phyloP scores from a whole-genome alignment of 495 filamentous ascomycete species.

The Neurospora sp. region DNA sequence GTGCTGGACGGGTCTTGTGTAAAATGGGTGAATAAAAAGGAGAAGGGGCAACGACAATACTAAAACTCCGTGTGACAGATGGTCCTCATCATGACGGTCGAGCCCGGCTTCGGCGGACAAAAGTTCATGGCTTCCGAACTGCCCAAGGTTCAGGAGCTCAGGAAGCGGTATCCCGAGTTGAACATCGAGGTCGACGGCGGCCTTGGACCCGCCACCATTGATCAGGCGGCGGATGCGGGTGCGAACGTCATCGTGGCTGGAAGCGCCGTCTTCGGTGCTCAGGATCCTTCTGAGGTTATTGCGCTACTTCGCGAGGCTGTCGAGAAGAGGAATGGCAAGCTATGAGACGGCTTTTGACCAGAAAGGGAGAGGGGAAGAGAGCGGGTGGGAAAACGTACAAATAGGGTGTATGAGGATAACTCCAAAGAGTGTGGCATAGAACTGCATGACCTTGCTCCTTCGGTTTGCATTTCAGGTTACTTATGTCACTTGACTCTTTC shows the following conservation, averaged over 20 bases:
- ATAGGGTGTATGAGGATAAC: not conserved
- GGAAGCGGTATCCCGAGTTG: constrained; percentile 74
- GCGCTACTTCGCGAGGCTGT: constrained; percentile 67
- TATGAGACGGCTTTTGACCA: constrained; percentile 2
- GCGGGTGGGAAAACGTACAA: not conserved
- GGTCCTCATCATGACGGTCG: constrained; percentile 97
- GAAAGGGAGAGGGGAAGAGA: not conserved
- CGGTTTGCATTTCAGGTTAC: no score
- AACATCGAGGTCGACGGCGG: constrained; percentile 98
- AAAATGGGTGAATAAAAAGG: not conserved
- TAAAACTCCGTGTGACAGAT: constrained; percentile 48
- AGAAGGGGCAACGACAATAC: no score
- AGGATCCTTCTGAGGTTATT: constrained; percentile 81
- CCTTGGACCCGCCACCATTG: constrained; percentile 77
- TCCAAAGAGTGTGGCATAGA: not conserved
- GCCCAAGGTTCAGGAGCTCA: constrained; percentile 80
- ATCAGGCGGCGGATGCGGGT: constrained; percentile 87
- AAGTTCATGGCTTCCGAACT: constrained; percentile 95
- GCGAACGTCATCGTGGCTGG: constrained; percentile 98
- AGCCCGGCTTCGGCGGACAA: constrained; percentile 95
- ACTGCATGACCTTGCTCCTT: not conserved
- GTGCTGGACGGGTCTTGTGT: not conserved
- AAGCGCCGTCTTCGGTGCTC: constrained; percentile 90
- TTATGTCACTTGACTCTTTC: no score
- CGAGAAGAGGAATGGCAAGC: constrained; percentile 42